Percentiles rank a stretch among this genome's conserved stretches.
These are phyloP conservation scores for Gracilaria gracilis DNA, from an alignment of 23 red algal genomes.

Conservation along the genomic window DNA sequence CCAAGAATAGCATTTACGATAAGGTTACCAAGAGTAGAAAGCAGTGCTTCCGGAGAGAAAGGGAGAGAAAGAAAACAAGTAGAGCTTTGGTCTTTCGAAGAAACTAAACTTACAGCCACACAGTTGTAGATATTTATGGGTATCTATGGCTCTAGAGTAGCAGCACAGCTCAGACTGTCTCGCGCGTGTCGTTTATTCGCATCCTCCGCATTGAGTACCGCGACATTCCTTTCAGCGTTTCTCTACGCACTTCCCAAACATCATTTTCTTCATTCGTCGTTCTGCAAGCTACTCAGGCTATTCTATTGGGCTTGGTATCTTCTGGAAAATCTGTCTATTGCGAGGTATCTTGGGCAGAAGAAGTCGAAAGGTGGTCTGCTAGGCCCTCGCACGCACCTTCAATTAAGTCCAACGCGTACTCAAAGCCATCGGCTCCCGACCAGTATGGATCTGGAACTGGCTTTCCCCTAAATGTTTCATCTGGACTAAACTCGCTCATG, in stretches of 20 bases:
- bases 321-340: neutral
- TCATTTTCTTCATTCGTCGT: neutral
- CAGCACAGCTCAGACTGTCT: neutral
- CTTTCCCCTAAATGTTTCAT: slow-evolving; percentile 47
- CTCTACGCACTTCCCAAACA: no score
- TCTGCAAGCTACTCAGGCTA: neutral
- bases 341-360: neutral
- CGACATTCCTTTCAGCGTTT: no score
- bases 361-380: slow-evolving; percentile 33
- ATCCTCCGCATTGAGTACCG: neutral
- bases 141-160: neutral
- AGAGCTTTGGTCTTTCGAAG: no score
- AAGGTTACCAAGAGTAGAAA: no score
- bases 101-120: neutral
- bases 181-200: neutral
- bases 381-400: slow-evolving; percentile 86
- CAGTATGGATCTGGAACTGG: slow-evolving; percentile 87
- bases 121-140: no score
- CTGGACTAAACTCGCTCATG: slow-evolving; percentile 71
- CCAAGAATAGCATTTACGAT: no score
- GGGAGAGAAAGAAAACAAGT: no score
- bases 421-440: slow-evolving; percentile 79
- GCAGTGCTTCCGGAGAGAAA: no score
- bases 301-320: neutral
- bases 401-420: slow-evolving; percentile 83